phyloP scores from a whole-genome alignment of 1,284 basidiomycete species.

The Rhodotorula sp. region DNA sequence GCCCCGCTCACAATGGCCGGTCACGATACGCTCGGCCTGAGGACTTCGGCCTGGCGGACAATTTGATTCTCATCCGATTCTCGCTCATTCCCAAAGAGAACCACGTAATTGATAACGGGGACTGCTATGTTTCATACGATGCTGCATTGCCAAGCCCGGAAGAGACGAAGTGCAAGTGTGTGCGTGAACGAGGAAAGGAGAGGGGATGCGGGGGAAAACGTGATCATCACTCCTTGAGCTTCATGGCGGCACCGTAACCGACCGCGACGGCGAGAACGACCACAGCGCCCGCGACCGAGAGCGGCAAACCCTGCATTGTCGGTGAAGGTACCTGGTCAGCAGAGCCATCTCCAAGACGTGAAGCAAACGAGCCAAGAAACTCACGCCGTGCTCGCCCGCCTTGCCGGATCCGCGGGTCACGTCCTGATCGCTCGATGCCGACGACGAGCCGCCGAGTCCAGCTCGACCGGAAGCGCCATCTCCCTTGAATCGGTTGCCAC shows the following conservation, averaged over 20 bases:
- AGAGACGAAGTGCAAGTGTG: not conserved
- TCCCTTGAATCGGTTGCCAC: not conserved
- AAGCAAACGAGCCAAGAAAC: not conserved
- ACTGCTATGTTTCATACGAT: too few relatives aligned
- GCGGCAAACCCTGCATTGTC: slow-evolving; percentile 25
- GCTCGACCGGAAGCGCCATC: not conserved
- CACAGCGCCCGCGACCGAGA: slow-evolving; percentile 45
- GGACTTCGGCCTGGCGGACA: too few relatives aligned
- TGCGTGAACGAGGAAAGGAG: not conserved
- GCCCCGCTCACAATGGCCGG: too few relatives aligned
- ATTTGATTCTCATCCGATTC: too few relatives aligned
- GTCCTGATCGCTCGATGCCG: not conserved
- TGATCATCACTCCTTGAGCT: slow-evolving; percentile 32
- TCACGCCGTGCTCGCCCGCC: not conserved
- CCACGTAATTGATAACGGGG: too few relatives aligned
- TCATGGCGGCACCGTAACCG: slow-evolving; percentile 45
- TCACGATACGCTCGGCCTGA: too few relatives aligned
- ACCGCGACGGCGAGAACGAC: slow-evolving; percentile 47
- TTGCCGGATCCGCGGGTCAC: not conserved
- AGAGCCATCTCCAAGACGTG: not conserved
- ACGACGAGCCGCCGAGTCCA: too few relatives aligned
- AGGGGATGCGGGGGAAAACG: not conserved
- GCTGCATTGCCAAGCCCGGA: not conserved
- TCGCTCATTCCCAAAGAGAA: too few relatives aligned
- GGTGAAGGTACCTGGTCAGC: not conserved